Evolutionary conservation across 257 asterid species (phyloP).

Genomic region (Nicotiana tomentosiformis): DNA sequence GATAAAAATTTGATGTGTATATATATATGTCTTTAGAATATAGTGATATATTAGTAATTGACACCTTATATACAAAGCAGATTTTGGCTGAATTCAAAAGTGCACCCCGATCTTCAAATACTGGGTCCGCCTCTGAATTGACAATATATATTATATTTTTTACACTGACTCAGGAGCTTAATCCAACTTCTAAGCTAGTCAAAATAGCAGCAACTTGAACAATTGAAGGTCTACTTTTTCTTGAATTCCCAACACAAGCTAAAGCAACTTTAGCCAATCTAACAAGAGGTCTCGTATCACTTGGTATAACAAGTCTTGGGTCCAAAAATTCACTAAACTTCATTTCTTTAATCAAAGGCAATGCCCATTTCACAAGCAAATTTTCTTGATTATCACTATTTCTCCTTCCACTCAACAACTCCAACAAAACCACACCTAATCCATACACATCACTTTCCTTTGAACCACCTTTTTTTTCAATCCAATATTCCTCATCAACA

Average conservation of each 20-base stretch:
- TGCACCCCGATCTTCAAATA: too few species aligned
- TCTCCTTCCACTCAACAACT: slow-evolving; percentile 70
- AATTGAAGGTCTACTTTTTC: slow-evolving; percentile 52
- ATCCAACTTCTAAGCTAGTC: slow-evolving; percentile 38
- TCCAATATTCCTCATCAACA: slow-evolving; percentile 59
- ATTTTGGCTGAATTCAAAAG: too few species aligned
- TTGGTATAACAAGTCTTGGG: slow-evolving; percentile 43
- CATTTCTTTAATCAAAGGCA: slow-evolving; percentile 67
- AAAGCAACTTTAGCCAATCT: slow-evolving; percentile 65
- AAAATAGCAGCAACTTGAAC: slow-evolving; percentile 57
- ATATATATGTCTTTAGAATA: too few species aligned
- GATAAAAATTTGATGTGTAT: too few species aligned
- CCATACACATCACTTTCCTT: slow-evolving; percentile 85
- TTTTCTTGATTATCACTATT: slow-evolving; percentile 28
- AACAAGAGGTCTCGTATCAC: slow-evolving; percentile 41
- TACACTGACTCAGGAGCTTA: slow-evolving; percentile 8
- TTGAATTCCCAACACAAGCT: slow-evolving; percentile 74
- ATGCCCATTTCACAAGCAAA: slow-evolving; percentile 53
- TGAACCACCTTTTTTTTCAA: slow-evolving; percentile 33
- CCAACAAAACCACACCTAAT: slow-evolving; percentile 75
- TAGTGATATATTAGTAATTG: too few species aligned
- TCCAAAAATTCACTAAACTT: slow-evolving; percentile 61
- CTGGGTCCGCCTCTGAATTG: too few species aligned
- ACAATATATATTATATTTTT: neutral
- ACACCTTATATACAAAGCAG: too few species aligned